phyloP scores from a whole-genome alignment of 2,329 filamentous ascomycete species.

The Whalleya microplaca region DNA sequence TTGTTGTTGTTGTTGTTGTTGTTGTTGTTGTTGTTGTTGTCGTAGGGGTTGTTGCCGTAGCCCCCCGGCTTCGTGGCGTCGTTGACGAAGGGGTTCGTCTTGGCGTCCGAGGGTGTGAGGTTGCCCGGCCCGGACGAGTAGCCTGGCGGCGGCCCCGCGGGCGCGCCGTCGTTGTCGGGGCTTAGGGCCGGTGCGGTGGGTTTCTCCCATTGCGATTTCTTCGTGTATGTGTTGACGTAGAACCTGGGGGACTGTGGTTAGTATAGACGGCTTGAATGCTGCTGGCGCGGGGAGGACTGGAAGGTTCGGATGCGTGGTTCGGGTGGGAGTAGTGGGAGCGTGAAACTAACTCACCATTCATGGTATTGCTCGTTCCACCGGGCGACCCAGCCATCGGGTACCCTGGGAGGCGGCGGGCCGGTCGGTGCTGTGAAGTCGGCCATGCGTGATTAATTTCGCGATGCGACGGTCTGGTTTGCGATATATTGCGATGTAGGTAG shows the following conservation, averaged over 20 bases:
- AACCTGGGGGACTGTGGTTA: conserved; percentile 60
- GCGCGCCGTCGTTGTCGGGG: conserved; percentile 40
- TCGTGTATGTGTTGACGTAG: conserved; percentile 88
- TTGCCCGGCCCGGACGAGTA: conserved; percentile 59
- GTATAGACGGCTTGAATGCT: no score
- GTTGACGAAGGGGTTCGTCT: conserved; percentile 72
- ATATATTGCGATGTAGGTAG: no score
- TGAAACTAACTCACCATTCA: conserved; percentile 60
- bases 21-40: conserved; percentile 39
- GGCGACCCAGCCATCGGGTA: conserved; percentile 82
- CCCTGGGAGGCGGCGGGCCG: conserved; percentile 61
- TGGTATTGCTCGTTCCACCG: conserved; percentile 88
- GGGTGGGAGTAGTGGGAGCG: not conserved
- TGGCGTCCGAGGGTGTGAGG: conserved; percentile 55
- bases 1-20: conserved; percentile 33
- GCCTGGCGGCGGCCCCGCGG: conserved; percentile 68
- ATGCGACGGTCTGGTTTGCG: not conserved
- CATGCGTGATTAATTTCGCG: conserved; percentile 43
- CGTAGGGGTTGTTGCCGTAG: conserved; percentile 24
- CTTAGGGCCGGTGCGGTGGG: conserved; percentile 71
- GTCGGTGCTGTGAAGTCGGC: conserved; percentile 57
- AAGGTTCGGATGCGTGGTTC: no score
- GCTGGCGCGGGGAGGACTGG: no score
- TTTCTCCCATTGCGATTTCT: conserved; percentile 88
- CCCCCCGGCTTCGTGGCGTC: conserved; percentile 24